Evolutionary conservation across 768 basidiomycete species (phyloP).

Genomic region (Leucogyrophana mollusca): DNA sequence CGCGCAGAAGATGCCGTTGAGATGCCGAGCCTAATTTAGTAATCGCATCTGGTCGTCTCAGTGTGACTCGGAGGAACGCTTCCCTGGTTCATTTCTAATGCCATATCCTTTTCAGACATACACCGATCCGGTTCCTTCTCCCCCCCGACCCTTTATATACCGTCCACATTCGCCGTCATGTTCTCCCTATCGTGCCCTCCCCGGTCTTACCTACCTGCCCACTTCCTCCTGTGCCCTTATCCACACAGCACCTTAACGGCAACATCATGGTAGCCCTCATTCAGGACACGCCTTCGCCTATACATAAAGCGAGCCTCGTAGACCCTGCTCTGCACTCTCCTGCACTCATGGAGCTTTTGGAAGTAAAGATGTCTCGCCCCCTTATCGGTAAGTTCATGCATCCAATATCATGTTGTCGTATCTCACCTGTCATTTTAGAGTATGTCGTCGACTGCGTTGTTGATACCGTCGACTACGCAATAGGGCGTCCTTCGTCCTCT

Average conservation of each 20-base stretch:
- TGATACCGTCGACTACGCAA: slow-evolving; percentile 75
- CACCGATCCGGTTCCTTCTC: slow-evolving; percentile 35
- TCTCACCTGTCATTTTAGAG: slow-evolving; percentile 38
- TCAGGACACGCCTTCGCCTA: slow-evolving; percentile 22
- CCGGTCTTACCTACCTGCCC: slow-evolving; percentile 1
- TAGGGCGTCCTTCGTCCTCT: slow-evolving; percentile 63
- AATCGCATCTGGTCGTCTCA: slow-evolving; percentile 6
- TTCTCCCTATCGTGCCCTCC: neutral
- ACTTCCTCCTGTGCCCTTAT: slow-evolving; percentile 5
- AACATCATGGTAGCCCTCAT: slow-evolving; percentile 3
- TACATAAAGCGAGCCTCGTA: slow-evolving; percentile 55
- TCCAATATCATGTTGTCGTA: neutral
- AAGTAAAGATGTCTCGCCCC: slow-evolving; percentile 57
- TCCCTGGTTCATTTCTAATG: slow-evolving; percentile 28
- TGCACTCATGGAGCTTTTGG: slow-evolving; percentile 66
- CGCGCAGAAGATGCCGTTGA: slow-evolving; percentile 5
- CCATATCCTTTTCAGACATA: slow-evolving; percentile 27
- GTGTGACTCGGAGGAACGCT: slow-evolving; percentile 17
- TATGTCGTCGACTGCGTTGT: slow-evolving; percentile 67
- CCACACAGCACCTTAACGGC: slow-evolving; percentile 8
- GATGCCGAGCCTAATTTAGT: slow-evolving; percentile 5
- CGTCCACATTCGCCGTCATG: slow-evolving; percentile 12
- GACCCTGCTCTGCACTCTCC: slow-evolving; percentile 63
- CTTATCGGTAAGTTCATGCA: slow-evolving; percentile 58
- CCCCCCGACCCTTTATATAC: slow-evolving; percentile 32